Evolutionary conservation across 306 rosid species (phyloP).

Genomic region (Begonia fuchsioides): DNA sequence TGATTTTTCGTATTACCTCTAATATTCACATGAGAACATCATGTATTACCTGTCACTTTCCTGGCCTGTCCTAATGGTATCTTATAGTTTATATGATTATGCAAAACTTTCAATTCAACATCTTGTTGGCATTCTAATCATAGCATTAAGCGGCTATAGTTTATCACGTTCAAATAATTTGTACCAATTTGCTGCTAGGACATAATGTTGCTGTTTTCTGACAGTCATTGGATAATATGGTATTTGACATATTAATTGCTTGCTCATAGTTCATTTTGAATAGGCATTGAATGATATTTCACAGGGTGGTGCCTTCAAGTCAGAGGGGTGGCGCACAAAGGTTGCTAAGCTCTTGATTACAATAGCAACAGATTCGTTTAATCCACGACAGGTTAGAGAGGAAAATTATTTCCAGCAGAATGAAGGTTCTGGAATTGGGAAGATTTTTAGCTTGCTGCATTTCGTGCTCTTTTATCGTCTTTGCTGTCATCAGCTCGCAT

Average conservation of each 20-base stretch:
- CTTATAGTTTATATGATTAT: no score
- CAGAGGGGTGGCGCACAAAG: slow-evolving; percentile 46
- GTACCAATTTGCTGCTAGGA: neutral
- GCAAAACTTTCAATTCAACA: no score
- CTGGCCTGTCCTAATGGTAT: no score
- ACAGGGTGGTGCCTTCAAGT: slow-evolving; percentile 60
- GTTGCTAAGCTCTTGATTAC: slow-evolving; percentile 48
- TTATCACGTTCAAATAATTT: neutral
- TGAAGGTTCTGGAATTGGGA: slow-evolving; percentile 25
- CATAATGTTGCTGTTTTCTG: neutral
- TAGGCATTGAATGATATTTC: slow-evolving; percentile 2
- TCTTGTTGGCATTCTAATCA: no score
- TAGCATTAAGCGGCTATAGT: no score
- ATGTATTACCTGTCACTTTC: no score
- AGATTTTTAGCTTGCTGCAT: slow-evolving; percentile 66
- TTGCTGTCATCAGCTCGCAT: slow-evolving; percentile 45
- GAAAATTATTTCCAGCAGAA: slow-evolving; percentile 27
- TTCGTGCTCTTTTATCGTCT: slow-evolving; percentile 68
- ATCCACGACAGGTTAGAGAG: slow-evolving; percentile 31
- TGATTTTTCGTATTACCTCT: no score
- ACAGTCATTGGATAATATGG: neutral
- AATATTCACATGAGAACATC: no score
- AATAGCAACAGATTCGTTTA: slow-evolving; percentile 31
- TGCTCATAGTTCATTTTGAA: neutral
- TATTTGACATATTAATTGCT: neutral